Percentiles rank a stretch among this genome's conserved stretches.
Conservation (phyloP, 163 green algal species). For the Scenedesmus sp. region DNA sequence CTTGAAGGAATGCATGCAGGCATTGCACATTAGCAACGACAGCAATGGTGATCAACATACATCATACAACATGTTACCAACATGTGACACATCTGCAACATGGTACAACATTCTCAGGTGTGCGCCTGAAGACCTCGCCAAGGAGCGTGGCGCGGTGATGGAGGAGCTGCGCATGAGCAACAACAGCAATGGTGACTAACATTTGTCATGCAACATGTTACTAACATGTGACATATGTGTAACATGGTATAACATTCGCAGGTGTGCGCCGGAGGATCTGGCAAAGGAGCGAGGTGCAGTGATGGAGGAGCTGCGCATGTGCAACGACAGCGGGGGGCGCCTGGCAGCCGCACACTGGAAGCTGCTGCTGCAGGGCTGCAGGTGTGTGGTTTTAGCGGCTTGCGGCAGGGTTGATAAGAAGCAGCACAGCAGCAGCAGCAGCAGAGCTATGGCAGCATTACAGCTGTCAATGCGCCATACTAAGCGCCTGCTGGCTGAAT, state of each 20-base stretch:
- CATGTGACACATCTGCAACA: neutral
- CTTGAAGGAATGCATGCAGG: too few species aligned
- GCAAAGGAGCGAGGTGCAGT: constrained; percentile 90
- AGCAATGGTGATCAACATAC: too few species aligned
- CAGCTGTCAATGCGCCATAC: too few species aligned
- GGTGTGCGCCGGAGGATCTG: constrained; percentile 81
- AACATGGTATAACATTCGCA: constrained; percentile 16
- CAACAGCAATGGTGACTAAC: constrained; percentile 51
- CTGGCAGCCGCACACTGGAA: constrained; percentile 85
- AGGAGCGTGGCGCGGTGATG: constrained; percentile 91
- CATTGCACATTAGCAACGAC: too few species aligned
- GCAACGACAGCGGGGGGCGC: constrained; percentile 70
- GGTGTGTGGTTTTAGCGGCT: constrained; percentile 34
- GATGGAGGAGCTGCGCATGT: constrained; percentile 90
- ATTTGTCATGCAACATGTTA: neutral
- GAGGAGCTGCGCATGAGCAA: constrained; percentile 88
- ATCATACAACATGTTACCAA: neutral
- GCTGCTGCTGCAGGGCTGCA: constrained; percentile 79
- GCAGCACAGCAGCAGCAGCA: neutral
- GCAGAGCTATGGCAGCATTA: too few species aligned
- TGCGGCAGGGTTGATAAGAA: neutral
- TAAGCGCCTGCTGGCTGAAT: too few species aligned
- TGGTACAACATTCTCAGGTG: constrained; percentile 58
- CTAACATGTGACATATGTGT: neutral
- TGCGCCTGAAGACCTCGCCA: constrained; percentile 80